Evolutionary conservation across 2,329 filamentous ascomycete species (phyloP), one percentile per base, ranked within the genome.

Genomic region (Raffaelea arxii): DNA sequence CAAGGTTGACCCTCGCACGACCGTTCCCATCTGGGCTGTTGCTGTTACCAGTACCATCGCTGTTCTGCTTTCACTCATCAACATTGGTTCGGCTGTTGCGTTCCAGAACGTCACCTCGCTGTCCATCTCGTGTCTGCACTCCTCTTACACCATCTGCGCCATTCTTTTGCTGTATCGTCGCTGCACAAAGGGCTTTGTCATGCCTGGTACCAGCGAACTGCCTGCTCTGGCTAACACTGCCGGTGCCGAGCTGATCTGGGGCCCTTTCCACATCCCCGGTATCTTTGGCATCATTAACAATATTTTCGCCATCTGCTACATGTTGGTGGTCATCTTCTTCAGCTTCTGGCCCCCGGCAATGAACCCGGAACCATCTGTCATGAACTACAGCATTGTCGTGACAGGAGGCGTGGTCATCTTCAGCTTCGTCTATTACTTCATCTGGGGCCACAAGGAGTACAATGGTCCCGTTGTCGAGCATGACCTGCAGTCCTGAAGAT

Each of bases 21-120:
- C 66, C 47, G 63, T 72, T 27, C 70, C 69, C 0, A 55, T 69
- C 30, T 65, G 64, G 48, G 56, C 68, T 4, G 71, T 74, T 55
- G 68, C 69, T 52, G 62, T 74, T 44, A 72, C 68, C 16, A 73
- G 67, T 39, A 59, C 63, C 4, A 64, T 67, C 24, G 71, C 71
- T 1, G 55, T 60, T 9, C 56, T 71, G 9, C 59, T 74, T 7
- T 65, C 65, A 0, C 59, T 74, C 46, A 74, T 75, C 60, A 73
- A 71, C 58, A 67, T 75, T 46, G 72, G 68, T 32, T 74, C 67
- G n/a, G 59, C 64, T 2, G 65, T 67, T 7, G 74, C 72, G 4
- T 74, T 77, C 57, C 71, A 75, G 53, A 71, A 68, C 46, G 68
- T 77, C 50, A 65, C 71, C 16, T 74, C 71, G 2, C 62, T 78